Conservation (phyloP, 2,329 filamentous ascomycete genomes). For the Corynespora cassiicola region DNA sequence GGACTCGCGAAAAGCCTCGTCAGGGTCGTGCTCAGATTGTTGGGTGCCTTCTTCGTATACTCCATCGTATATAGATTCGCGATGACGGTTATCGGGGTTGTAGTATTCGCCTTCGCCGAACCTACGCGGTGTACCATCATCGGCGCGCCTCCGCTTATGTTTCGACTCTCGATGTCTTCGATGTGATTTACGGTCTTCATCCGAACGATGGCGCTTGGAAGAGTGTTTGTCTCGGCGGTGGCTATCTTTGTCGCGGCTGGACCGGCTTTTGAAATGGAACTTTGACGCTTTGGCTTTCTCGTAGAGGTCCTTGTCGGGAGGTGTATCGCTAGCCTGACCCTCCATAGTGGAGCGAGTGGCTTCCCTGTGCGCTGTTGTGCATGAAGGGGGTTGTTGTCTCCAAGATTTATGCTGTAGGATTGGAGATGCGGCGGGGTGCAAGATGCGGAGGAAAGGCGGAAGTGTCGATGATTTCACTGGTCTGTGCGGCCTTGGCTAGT, state of each 20-base stretch:
- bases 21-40: conserved; percentile 56
- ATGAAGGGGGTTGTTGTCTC: conserved; percentile 15
- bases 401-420: conserved; percentile 3
- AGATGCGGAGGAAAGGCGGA: conserved; percentile 31
- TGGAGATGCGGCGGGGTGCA: conserved; percentile 5
- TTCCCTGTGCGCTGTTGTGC: conserved; percentile 15
- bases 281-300: conserved; percentile 34
- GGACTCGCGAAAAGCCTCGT: conserved; percentile 86
- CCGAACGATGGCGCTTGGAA: conserved; percentile 21
- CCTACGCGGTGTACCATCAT: too few species aligned
- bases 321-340: conserved; percentile 29
- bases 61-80: conserved; percentile 40
- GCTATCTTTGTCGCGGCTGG: conserved; percentile 26
- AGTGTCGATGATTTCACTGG: conserved; percentile 33
- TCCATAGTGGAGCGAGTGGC: conserved; percentile 32
- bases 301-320: conserved; percentile 25
- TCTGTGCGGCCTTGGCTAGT: conserved; percentile 29
- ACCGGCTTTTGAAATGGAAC: conserved; percentile 48
- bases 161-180: conserved; percentile 22
- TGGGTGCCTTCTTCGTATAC: conserved; percentile 39
- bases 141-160: conserved; percentile 20
- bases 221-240: conserved; percentile 12
- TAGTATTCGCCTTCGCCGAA: conserved; percentile 39
- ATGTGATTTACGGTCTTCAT: conserved; percentile 11
- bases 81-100: conserved; percentile 35